Percentiles rank a stretch among this genome's conserved stretches.
phyloP scores from a whole-genome alignment of 2,329 filamentous ascomycete species.

The Claviceps purpurea region DNA sequence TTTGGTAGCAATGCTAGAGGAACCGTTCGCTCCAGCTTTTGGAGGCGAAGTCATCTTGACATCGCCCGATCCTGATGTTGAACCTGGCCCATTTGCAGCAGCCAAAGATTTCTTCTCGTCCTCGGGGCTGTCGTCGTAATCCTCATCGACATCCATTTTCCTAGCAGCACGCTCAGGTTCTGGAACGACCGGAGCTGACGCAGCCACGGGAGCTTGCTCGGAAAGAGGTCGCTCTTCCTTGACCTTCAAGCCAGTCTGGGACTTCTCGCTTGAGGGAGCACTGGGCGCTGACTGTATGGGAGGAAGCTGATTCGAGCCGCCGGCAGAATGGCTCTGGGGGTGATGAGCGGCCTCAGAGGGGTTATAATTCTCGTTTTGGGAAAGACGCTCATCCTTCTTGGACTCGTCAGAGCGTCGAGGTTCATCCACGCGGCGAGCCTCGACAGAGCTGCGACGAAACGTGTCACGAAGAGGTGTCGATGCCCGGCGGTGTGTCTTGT shows the following conservation, averaged over 20 bases:
- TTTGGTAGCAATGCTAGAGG: slow-evolving; percentile 22
- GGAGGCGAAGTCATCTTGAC: slow-evolving; percentile 27
- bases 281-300: slow-evolving; percentile 46
- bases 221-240: slow-evolving; percentile 47
- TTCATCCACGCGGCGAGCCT: slow-evolving; percentile 53
- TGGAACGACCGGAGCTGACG: slow-evolving; percentile 37
- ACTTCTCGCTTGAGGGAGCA: slow-evolving; percentile 39
- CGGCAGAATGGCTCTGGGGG: slow-evolving; percentile 39
- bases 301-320: slow-evolving; percentile 39
- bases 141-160: slow-evolving; percentile 94
- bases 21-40: slow-evolving; percentile 27
- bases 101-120: slow-evolving; percentile 55
- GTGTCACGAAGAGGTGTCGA: slow-evolving; percentile 59
- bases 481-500: slow-evolving; percentile 64
- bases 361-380: slow-evolving; percentile 68
- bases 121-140: slow-evolving; percentile 90
- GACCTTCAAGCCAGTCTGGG: slow-evolving; percentile 17
- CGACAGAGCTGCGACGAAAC: slow-evolving; percentile 67
- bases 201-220: slow-evolving; percentile 26
- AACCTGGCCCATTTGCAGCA: slow-evolving; percentile 29
- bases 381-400: slow-evolving; percentile 49
- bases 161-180: slow-evolving; percentile 75
- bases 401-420: slow-evolving; percentile 45
- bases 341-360: slow-evolving; percentile 89
- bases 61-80: slow-evolving; percentile 35